phyloP scores from a whole-genome alignment of 805 yeast species.

The Priceomyces fermenticarens region DNA sequence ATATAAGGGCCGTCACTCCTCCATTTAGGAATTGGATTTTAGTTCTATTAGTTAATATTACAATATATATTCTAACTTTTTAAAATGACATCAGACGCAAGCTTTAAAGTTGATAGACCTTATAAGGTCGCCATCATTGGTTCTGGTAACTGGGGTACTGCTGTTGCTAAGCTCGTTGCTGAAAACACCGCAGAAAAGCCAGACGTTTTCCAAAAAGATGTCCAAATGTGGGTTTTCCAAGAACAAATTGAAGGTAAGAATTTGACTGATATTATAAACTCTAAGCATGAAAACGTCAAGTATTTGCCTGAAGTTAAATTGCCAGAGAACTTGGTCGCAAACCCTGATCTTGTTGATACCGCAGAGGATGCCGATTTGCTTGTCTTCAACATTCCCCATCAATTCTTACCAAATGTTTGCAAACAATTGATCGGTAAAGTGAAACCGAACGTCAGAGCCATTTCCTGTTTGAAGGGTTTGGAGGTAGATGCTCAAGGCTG shows the following conservation, averaged over 20 bases:
- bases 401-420: constrained; percentile 39
- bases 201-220: constrained; percentile 33
- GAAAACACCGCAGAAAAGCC: constrained; percentile 42
- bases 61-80: no score
- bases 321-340: constrained; percentile 40
- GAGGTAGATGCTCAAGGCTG: constrained; percentile 43
- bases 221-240: constrained; percentile 46
- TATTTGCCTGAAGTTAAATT: constrained; percentile 42
- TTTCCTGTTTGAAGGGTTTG: constrained; percentile 45
- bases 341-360: constrained; percentile 36
- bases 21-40: no score
- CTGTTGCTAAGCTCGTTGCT: constrained; percentile 44
- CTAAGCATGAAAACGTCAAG: constrained; percentile 42
- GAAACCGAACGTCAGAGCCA: constrained; percentile 37
- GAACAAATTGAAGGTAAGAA: constrained; percentile 39
- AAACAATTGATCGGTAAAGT: constrained; percentile 38
- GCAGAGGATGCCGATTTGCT: constrained; percentile 41
- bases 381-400: constrained; percentile 46
- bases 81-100: constrained; percentile 18
- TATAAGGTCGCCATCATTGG: constrained; percentile 43
- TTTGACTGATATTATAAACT: constrained; percentile 42
- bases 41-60: no score
- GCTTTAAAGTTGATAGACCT: constrained; percentile 27
- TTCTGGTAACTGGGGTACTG: constrained; percentile 49
- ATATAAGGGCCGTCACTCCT: no score